Conservation (phyloP, 345 rosid genomes). For the Eucalyptus fibrosa region DNA sequence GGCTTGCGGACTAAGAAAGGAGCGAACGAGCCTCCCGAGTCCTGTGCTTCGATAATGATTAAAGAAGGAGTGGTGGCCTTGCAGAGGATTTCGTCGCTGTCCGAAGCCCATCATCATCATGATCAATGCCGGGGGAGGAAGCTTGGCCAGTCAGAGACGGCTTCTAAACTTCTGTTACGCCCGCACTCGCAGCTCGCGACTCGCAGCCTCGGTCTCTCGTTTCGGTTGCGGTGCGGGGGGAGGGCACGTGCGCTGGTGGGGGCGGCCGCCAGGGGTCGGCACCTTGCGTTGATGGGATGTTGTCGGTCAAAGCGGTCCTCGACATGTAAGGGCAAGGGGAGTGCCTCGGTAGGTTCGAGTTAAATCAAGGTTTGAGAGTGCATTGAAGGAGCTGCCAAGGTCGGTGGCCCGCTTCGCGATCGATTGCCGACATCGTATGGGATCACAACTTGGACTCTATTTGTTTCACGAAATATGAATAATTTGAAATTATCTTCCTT, state of each 20-base stretch:
- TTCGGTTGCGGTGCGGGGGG: neutral
- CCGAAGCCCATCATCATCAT: neutral
- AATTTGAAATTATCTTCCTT: fast-evolving
- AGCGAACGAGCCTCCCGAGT: neutral
- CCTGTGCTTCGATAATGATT: neutral
- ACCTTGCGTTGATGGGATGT: neutral
- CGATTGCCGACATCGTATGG: neutral
- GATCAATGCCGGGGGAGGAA: neutral
- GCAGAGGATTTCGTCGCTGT: neutral
- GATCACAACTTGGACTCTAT: fast-evolving
- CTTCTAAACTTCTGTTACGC: neutral
- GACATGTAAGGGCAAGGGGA: neutral
- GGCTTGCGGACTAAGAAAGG: neutral
- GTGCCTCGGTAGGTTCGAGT: neutral
- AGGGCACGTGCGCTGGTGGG: neutral
- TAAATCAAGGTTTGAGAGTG: neutral
- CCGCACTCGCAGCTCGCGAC: neutral
- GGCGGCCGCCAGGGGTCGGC: neutral
- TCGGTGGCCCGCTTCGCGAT: neutral
- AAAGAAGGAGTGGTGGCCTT: neutral
- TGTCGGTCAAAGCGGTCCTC: neutral
- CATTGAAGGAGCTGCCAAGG: neutral
- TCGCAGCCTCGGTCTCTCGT: neutral
- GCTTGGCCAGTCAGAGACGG: neutral
- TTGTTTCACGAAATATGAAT: fast-evolving